These are phyloP conservation scores for Lasiodiplodia hormozganensis DNA, from an alignment of 2,329 filamentous ascomycete genomes.

Conservation along the genomic window DNA sequence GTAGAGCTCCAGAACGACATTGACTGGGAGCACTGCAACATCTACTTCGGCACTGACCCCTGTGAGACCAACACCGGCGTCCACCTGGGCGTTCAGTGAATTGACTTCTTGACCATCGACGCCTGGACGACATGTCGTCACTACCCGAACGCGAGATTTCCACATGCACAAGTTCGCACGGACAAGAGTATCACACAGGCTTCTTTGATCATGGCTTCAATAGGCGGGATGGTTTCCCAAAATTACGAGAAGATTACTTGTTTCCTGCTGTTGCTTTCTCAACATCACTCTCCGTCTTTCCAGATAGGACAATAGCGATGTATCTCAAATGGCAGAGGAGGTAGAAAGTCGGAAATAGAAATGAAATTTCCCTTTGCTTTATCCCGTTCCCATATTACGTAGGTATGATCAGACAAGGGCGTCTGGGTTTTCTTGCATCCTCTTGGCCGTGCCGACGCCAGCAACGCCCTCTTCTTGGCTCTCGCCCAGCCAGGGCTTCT, in stretches of 20 bases:
- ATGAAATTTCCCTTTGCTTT: neutral
- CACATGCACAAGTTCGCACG: neutral
- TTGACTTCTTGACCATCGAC: neutral
- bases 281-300: neutral
- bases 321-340: neutral
- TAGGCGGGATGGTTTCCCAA: neutral
- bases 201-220: neutral
- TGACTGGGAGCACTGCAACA: slow-evolving; percentile 56
- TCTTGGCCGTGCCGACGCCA: slow-evolving; percentile 85
- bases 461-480: slow-evolving; percentile 82
- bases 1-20: slow-evolving; percentile 47
- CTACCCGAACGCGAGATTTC: neutral
- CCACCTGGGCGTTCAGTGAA: slow-evolving; percentile 12
- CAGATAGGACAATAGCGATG: slow-evolving; percentile 4
- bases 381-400: neutral
- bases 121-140: too few species aligned
- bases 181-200: neutral
- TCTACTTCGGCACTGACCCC: slow-evolving; percentile 53
- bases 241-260: neutral
- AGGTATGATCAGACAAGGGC: slow-evolving; percentile 42
- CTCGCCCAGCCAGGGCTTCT: slow-evolving; percentile 93
- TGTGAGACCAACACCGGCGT: slow-evolving; percentile 37
- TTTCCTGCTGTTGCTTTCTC: neutral
- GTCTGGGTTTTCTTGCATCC: slow-evolving; percentile 55
- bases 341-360: neutral